Evolutionary conservation across 192 early-diverging fungal genomes (phyloP).

Genomic region (Coemansia sp.): DNA sequence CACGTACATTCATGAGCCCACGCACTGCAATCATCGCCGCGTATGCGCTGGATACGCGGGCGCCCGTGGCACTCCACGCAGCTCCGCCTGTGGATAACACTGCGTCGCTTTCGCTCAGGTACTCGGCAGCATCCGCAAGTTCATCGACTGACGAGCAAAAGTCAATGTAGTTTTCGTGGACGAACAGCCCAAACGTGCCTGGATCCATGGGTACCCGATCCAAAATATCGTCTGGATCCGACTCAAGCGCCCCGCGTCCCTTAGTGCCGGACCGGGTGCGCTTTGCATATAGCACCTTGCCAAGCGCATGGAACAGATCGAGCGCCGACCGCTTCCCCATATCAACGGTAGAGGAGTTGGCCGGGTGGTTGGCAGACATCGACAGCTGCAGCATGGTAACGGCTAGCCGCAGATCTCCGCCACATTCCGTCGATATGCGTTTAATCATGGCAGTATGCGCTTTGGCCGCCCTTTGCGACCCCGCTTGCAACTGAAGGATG

Average conservation of each 20-base stretch:
- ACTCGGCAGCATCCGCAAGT: constrained; percentile 50
- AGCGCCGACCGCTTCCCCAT: constrained; percentile 40
- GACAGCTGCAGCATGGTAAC: constrained; percentile 62
- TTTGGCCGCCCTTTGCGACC: constrained; percentile 3
- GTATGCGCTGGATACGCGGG: constrained; percentile 15
- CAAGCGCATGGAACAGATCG: constrained; percentile 65
- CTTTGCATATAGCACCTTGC: constrained; percentile 66
- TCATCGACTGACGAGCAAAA: constrained; percentile 59
- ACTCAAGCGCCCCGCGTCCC: constrained; percentile 25
- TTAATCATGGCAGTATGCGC: constrained; percentile 27
- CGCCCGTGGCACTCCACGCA: constrained; percentile 1
- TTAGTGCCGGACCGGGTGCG: constrained; percentile 18
- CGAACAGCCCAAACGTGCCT: constrained; percentile 57
- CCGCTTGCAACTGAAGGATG: constrained; percentile 36
- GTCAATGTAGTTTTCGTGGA: constrained; percentile 63
- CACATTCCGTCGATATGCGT: constrained; percentile 50
- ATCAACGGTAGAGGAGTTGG: background rate
- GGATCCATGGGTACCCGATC: constrained; percentile 60
- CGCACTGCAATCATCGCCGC: constrained; percentile 30
- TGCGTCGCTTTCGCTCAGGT: constrained; percentile 57
- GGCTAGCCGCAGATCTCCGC: constrained; percentile 63
- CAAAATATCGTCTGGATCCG: constrained; percentile 47
- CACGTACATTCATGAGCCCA: constrained; percentile 34
- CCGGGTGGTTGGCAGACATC: background rate
- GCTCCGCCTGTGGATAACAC: constrained; percentile 6